phyloP scores from a whole-genome alignment of 352 stramenopile genomes.

The Phytopythium mirpurense region DNA sequence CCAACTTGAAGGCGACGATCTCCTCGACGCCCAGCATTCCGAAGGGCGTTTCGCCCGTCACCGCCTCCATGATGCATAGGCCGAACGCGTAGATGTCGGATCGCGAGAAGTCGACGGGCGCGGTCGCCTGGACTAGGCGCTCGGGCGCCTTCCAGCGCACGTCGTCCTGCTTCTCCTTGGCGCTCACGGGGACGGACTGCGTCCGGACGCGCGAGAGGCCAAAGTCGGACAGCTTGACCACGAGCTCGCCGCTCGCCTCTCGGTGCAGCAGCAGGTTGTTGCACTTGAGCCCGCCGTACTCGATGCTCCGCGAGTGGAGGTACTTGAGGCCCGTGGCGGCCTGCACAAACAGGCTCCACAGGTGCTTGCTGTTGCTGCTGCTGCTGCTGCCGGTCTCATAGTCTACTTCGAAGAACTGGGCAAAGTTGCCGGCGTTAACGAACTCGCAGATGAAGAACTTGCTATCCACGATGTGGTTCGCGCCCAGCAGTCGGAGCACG shows the following conservation, averaged over 20 bases:
- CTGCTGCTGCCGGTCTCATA: neutral
- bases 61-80: neutral
- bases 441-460: constrained; percentile 27
- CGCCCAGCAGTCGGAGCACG: constrained; percentile 31
- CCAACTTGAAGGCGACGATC: neutral
- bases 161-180: neutral
- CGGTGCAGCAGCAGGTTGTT: constrained; percentile 56
- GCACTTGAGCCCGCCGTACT: constrained; percentile 83
- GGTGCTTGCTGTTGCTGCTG: neutral
- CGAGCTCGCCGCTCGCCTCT: neutral
- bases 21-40: neutral
- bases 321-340: constrained; percentile 34
- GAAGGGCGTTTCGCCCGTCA: neutral
- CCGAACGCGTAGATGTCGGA: constrained; percentile 1
- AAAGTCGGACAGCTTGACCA: constrained; percentile 27
- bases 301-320: constrained; percentile 35
- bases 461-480: constrained; percentile 19
- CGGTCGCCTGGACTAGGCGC: constrained; percentile 7
- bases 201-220: constrained; percentile 14
- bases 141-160: constrained; percentile 30
- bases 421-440: constrained; percentile 19
- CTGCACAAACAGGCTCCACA: constrained; percentile 19
- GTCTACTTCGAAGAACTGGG: constrained; percentile 11
- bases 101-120: neutral
- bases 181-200: constrained; percentile 12